A percentile compares a stretch with the other conserved stretches of the same genome.
phyloP scores from a whole-genome alignment of 208 protist species.

The Leishmania amazonensis region DNA sequence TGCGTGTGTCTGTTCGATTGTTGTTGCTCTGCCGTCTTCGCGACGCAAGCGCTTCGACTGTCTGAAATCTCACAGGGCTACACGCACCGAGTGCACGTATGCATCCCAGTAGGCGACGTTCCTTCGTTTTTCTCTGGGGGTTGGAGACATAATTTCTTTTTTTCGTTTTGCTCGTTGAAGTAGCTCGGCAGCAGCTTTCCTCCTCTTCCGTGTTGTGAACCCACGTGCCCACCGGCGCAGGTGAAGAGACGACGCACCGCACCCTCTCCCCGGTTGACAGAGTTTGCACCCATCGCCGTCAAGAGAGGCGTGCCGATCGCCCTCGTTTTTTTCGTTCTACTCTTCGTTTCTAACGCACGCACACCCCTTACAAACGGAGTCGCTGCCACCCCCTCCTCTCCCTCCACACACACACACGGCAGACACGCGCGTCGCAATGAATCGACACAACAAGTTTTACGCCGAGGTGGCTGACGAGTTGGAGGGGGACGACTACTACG shows the following conservation, averaged over 20 bases:
- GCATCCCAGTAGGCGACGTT: not conserved
- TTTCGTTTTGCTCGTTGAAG: not conserved
- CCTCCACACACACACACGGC: not conserved
- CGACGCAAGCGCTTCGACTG: not conserved
- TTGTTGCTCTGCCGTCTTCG: not conserved
- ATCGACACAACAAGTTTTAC: conserved; percentile 84
- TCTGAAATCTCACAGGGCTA: not conserved
- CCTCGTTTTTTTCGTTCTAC: not conserved
- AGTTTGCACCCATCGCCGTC: not conserved
- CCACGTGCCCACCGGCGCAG: not conserved
- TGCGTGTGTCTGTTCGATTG: not conserved
- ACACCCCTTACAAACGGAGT: not conserved
- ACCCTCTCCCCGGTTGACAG: not conserved
- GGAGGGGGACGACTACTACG: conserved; percentile 62
- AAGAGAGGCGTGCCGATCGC: not conserved
- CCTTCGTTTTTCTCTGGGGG: no score
- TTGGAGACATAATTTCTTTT: not conserved
- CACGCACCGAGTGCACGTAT: not conserved
- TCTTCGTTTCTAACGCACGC: not conserved
- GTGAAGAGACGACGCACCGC: not conserved
- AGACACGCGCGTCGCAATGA: conserved; percentile 37
- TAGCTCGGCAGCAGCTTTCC: not conserved
- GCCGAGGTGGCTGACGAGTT: conserved; percentile 44
- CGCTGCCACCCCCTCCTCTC: not conserved
- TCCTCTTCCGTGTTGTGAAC: not conserved